phyloP scores from a whole-genome alignment of 192 early-diverging fungal genomes.

The Helicostylum pulchrum region DNA sequence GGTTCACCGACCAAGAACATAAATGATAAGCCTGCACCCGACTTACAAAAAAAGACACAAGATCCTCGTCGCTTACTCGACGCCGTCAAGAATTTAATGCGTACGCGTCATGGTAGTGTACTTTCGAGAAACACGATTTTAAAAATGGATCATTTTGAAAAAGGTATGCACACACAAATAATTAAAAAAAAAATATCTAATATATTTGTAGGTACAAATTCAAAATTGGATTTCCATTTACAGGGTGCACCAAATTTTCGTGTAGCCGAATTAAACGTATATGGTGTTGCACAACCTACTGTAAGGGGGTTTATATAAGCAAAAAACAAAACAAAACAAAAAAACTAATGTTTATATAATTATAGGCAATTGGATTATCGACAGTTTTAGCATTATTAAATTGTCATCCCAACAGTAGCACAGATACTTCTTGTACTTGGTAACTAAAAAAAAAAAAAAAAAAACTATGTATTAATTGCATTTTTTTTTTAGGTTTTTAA shows the following conservation, averaged over 20 bases:
- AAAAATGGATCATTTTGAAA: conserved; percentile 57
- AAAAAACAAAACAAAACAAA: neutral
- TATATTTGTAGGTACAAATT: conserved; percentile 28
- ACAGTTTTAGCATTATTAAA: conserved; percentile 55
- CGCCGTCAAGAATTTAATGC: conserved; percentile 43
- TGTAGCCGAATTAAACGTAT: conserved; percentile 53
- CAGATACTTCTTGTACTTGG: conserved; percentile 28
- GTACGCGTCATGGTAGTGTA: conserved; percentile 49
- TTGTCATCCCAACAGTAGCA: conserved; percentile 41
- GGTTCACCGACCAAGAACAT: neutral
- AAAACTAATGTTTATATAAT: neutral
- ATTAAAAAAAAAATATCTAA: neutral
- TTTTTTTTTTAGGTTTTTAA: conserved; percentile 33
- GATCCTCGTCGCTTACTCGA: conserved; percentile 39
- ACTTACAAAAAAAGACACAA: neutral
- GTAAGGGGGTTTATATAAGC: conserved; percentile 15
- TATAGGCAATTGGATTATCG: conserved; percentile 43
- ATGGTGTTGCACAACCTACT: conserved; percentile 64
- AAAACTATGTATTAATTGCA: neutral
- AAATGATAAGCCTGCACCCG: neutral
- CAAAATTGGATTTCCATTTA: conserved; percentile 54
- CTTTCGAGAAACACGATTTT: conserved; percentile 50
- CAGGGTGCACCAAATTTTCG: conserved; percentile 69
- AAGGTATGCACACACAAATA: conserved; percentile 18
- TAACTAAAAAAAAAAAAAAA: neutral